A percentile compares a stretch with the other conserved stretches of the same genome.
phyloP scores from a whole-genome alignment of 345 rosid species.

The Melastoma malabathricum region DNA sequence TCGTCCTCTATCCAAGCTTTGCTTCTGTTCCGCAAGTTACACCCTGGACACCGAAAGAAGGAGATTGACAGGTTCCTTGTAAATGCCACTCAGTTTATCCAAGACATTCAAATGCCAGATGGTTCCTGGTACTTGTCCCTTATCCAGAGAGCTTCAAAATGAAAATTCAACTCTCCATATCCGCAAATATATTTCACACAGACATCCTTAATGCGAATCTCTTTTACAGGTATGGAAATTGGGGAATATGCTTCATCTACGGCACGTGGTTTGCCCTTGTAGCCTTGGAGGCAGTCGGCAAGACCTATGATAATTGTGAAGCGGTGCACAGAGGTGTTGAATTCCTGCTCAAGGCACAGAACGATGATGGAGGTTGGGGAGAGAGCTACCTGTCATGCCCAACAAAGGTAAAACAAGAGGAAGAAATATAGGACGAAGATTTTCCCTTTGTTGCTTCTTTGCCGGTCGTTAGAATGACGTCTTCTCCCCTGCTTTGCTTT shows the following conservation, averaged over 20 bases:
- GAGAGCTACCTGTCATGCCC: constrained; percentile 51
- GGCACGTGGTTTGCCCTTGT: constrained; percentile 37
- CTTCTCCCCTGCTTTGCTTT: too few species aligned
- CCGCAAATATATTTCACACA: neutral
- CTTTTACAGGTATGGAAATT: constrained; percentile 27
- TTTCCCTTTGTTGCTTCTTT: neutral
- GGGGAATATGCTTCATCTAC: constrained; percentile 51
- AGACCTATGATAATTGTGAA: constrained; percentile 19
- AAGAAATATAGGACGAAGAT: too few species aligned
- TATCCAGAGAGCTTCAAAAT: too few species aligned
- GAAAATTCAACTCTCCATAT: neutral
- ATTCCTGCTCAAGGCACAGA: constrained; percentile 26
- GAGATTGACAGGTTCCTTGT: constrained; percentile 33
- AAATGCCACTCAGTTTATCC: constrained; percentile 23
- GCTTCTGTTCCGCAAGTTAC: constrained; percentile 25
- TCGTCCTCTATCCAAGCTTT: constrained; percentile 31
- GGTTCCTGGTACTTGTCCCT: constrained; percentile 38
- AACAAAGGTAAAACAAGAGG: constrained; percentile 15
- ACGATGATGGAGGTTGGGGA: constrained; percentile 50
- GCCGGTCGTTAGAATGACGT: too few species aligned
- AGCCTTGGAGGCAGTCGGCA: constrained; percentile 37
- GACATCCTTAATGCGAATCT: neutral
- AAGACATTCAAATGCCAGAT: constrained; percentile 27
- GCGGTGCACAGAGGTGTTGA: constrained; percentile 28
- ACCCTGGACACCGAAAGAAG: constrained; percentile 29